Base-by-base conservation (phyloP, 495 filamentous ascomycete species). In the Parathielavia appendiculata region DNA sequence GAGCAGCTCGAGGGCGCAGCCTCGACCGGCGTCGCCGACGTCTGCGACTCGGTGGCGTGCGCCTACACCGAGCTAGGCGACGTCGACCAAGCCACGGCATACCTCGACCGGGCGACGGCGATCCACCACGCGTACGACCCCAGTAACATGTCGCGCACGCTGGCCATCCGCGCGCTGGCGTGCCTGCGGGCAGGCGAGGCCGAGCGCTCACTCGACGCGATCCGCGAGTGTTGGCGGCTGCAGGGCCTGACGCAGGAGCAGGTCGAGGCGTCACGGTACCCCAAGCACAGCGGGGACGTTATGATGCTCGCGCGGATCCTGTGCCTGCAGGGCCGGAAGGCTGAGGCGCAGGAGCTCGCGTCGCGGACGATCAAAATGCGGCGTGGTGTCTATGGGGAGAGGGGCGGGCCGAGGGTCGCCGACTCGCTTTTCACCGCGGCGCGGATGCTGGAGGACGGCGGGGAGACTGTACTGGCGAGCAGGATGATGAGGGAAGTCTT, bases 241-340 rank as follows among this genome's bases (percentile, higher is more conserved):
- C 44, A 47, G 44, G 44, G 51, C 44, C 45, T 62, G 39, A 52
- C 46, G 4, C 43, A 60, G 17, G 50, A 39, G 26, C 30, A 60
- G 12, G 52, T 60, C 20, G 56, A 55, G 26, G 49, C 51, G 51
- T 60, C 56, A 14, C 14, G n/a, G 26, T 60, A 60, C 38, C 61
- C 61, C 8, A 56, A 63, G 26, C 61, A 60, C 51, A 63, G 61
- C 30, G 61, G 61, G 22, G 61, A 63, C 40, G 60, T 63, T 46
- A 56, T 63, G 61, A 43, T 63, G 12, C 51, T 63, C 22, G 54
- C 43, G 10, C 50, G 51, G 7, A 60, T 63, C 20, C 50, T 45
- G 32, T 56, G 45, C 50, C 20, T 16, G 0, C 40, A 53, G 38
- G 57, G 46, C 40, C 50, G 43, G 17, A 50, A 19, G 32, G 45